A percentile compares a stretch with the other conserved stretches of the same genome.
Evolutionary conservation across 495 filamentous ascomycete genomes (phyloP).

Genomic region (Penicillium egyptiacum): DNA sequence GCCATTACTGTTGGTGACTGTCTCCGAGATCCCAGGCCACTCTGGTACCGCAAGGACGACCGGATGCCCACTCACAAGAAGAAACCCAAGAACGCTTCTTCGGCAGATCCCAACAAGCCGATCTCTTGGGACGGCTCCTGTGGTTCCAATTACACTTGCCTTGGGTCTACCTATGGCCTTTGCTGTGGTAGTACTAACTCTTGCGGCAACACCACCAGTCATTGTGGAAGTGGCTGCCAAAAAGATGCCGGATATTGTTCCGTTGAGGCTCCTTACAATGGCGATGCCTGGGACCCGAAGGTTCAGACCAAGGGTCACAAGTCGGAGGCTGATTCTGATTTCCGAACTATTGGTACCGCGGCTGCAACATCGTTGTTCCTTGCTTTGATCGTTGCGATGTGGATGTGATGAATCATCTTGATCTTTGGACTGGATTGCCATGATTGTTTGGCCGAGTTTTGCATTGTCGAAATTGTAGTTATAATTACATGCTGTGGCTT

Average conservation of each 20-base stretch:
- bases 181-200: constrained; percentile 44
- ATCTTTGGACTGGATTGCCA: constrained; percentile 3
- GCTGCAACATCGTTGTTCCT: constrained; percentile 28
- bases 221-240: constrained; percentile 54
- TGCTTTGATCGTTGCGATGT: constrained; percentile 28
- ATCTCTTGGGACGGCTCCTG: constrained; percentile 55
- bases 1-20: constrained; percentile 77
- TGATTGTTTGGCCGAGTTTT: constrained; percentile 3
- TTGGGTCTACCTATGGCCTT: constrained; percentile 42
- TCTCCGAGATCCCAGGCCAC: constrained; percentile 63
- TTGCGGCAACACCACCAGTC: constrained; percentile 50
- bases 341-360: constrained; percentile 22
- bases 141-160: constrained; percentile 50
- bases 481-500: constrained; percentile 13
- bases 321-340: constrained; percentile 22
- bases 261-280: constrained; percentile 23
- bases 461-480: constrained; percentile 8
- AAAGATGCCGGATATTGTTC: constrained; percentile 50
- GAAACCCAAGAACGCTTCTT: constrained; percentile 29
- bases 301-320: constrained; percentile 13
- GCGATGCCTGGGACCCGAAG: constrained; percentile 27
- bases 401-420: constrained; percentile 21
- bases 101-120: constrained; percentile 34
- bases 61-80: constrained; percentile 21
- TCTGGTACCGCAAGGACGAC: constrained; percentile 64